A percentile compares a stretch with the other conserved stretches of the same genome.
Evolutionary conservation across 345 rosid species (phyloP).

Genomic region (Psidium guajava): DNA sequence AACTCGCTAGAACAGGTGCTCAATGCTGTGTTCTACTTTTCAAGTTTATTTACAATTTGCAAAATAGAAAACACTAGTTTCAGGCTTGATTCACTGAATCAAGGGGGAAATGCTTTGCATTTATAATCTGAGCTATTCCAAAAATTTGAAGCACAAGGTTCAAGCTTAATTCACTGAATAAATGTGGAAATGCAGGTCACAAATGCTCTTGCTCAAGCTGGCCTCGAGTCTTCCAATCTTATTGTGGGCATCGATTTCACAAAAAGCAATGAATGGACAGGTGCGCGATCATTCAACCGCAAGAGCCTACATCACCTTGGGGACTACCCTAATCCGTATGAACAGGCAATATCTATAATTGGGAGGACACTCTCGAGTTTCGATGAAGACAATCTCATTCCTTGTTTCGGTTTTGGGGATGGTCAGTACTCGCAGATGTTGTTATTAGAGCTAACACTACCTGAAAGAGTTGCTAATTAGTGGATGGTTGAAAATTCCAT

Average conservation of each 20-base stretch:
- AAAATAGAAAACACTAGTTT: not conserved
- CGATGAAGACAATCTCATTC: constrained; percentile 42
- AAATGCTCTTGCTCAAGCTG: constrained; percentile 52
- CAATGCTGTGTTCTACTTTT: not conserved
- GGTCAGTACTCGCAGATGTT: constrained; percentile 12
- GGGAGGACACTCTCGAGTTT: constrained; percentile 41
- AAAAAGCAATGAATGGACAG: constrained; percentile 75
- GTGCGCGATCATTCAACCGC: constrained; percentile 30
- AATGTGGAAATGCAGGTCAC: constrained; percentile 34
- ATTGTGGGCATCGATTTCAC: constrained; percentile 66
- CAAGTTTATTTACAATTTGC: not conserved
- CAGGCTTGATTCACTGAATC: not conserved
- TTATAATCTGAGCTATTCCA: not conserved
- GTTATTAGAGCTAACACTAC: not conserved
- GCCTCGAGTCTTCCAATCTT: constrained; percentile 72
- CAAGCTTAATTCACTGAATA: not conserved
- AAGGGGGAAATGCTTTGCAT: not conserved
- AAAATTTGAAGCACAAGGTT: not conserved
- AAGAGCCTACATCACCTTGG: constrained; percentile 32
- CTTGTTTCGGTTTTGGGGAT: constrained; percentile 48
- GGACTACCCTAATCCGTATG: constrained; percentile 29
- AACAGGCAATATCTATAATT: constrained; percentile 41
- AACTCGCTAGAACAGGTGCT: constrained; percentile 22
- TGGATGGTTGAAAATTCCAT: not conserved
- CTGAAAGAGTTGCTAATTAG: not conserved